These are phyloP conservation scores for Clitopilus passeckerianus DNA, from an alignment of 768 basidiomycete species.

Conservation along the genomic window DNA sequence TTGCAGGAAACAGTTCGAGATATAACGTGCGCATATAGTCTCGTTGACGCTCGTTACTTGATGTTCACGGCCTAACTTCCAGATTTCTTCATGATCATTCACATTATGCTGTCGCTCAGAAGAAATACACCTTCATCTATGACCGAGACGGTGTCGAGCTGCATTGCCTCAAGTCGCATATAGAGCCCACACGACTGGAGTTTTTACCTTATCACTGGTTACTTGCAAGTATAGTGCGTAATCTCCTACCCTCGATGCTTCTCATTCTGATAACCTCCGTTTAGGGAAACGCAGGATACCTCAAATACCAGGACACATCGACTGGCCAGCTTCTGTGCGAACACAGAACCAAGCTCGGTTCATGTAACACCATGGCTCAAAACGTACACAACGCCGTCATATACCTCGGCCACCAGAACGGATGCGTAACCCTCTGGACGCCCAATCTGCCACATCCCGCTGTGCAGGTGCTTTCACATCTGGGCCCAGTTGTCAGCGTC, in stretches of 20 bases:
- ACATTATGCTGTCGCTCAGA: conserved; percentile 92
- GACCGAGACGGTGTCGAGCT: conserved; percentile 92
- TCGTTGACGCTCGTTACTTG: background rate
- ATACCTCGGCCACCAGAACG: conserved; percentile 92
- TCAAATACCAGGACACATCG: conserved; percentile 97
- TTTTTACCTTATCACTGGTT: conserved; percentile 97
- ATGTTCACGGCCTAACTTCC: conserved; percentile 1
- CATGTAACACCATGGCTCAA: conserved; percentile 82
- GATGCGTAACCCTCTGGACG: conserved; percentile 94
- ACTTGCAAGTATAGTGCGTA: conserved; percentile 73
- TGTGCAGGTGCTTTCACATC: conserved; percentile 86
- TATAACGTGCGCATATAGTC: conserved; percentile 63
- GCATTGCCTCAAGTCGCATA: conserved; percentile 76
- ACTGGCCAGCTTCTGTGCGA: conserved; percentile 84
- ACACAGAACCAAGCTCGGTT: conserved; percentile 87
- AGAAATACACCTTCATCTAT: conserved; percentile 94
- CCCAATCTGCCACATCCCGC: conserved; percentile 91
- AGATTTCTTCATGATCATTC: conserved; percentile 93
- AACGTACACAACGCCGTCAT: conserved; percentile 93
- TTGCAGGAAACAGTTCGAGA: conserved; percentile 88
- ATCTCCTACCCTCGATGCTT: conserved; percentile 1
- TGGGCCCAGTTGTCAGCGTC: conserved; percentile 79
- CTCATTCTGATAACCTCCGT: background rate
- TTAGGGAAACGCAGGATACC: conserved; percentile 82
- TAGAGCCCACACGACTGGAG: conserved; percentile 87